These are phyloP conservation scores for Acanthamoeba rhysodes DNA, from an alignment of 208 protist genomes.

Conservation along the genomic window DNA sequence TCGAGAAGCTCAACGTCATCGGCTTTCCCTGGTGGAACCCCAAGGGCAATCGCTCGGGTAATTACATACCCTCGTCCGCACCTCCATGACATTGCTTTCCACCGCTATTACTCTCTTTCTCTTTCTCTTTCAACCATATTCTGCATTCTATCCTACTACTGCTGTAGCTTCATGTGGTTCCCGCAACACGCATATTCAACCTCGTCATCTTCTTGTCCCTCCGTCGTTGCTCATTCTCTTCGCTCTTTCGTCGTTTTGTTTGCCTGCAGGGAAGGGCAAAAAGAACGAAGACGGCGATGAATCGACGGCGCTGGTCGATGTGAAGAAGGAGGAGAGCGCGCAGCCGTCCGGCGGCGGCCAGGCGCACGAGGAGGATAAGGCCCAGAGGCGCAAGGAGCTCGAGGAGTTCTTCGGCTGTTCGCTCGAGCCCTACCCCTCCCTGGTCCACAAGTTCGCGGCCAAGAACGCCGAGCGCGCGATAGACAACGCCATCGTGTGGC, in stretches of 20 bases:
- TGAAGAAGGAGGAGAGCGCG: neutral
- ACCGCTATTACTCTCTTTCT: too few species aligned
- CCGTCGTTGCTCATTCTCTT: too few species aligned
- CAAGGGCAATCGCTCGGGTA: conserved; percentile 18
- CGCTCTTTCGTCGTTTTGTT: too few species aligned
- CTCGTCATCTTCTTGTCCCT: too few species aligned
- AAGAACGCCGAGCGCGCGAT: conserved; percentile 36
- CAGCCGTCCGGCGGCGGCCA: neutral
- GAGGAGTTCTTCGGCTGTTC: conserved; percentile 19
- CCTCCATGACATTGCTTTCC: neutral
- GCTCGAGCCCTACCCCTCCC: neutral
- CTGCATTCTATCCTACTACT: too few species aligned
- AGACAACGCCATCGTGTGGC: conserved; percentile 59
- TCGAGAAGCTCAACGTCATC: conserved; percentile 48
- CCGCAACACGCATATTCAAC: too few species aligned
- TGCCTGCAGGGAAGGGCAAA: neutral
- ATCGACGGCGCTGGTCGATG: neutral
- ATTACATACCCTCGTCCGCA: neutral
- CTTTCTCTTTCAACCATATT: too few species aligned
- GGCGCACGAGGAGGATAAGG: neutral
- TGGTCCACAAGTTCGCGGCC: conserved; percentile 13
- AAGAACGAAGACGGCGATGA: neutral
- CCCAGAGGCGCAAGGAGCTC: neutral
- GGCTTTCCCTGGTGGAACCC: conserved; percentile 63
- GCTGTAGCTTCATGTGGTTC: too few species aligned